Base-by-base conservation (phyloP, 306 rosid species). In the Cucumis cinereus region DNA sequence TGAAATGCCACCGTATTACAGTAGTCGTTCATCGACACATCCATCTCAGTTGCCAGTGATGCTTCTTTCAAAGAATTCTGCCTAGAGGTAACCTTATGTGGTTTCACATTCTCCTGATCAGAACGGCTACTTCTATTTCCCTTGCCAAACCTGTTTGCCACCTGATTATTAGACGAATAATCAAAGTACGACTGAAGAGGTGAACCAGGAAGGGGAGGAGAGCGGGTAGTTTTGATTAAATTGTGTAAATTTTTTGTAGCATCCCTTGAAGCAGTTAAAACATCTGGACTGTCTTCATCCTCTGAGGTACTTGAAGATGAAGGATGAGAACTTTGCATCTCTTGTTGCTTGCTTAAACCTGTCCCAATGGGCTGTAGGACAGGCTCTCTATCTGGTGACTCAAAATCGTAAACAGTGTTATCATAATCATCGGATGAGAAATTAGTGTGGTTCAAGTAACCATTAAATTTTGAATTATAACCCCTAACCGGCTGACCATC, bases 401-500 rank as follows among this genome's bases (percentile, higher is more conserved):
- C 92, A 80, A 92, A 95, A 88, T 92, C 93, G 61, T 85, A 95
- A 71, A 96, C 92, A 68, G 92, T 87, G 87, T 78, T 82, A 69
- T 88, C 89, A 76, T 90, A 95, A 83, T 95, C 98, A 77, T 89
- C 97, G 47, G 97, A 92, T 8, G 98, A 95, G 87, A 90, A 88
- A 80, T 89, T 86, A 70, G 84, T 89, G 74, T 83, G 74, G 75
- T 86, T 81, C 74, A 67, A 81, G 74, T 74, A 88, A 66, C 84
- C 83, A 30, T 78, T 81, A 49, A 87, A 79, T 80, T 77, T 85
- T 52, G 82, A 74, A 33, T 80, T 76, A 35, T 70, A 38, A 23
- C 77, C 85, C 69, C 76, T 82, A 77, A 79, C 79, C 60, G 77
- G 87, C 63, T 85, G 86, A 56, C 59, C 78, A 58, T 71, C 56